phyloP scores from a whole-genome alignment of 2,329 filamentous ascomycete species.

The Colletotrichum eremochloae region DNA sequence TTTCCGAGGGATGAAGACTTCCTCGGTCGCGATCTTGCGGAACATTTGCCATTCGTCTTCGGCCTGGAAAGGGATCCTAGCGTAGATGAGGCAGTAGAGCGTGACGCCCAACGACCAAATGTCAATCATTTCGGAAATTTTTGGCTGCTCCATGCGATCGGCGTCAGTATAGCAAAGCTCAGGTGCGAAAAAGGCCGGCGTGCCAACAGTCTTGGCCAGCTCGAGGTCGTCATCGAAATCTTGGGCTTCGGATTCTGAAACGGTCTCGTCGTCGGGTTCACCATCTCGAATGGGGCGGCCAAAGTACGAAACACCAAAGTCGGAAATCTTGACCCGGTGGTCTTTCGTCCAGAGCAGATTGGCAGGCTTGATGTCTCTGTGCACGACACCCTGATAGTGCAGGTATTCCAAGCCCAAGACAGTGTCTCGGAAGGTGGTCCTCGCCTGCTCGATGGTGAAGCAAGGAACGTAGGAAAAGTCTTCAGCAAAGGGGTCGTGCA shows the following conservation, averaged over 20 bases:
- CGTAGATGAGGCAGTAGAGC: constrained; percentile 94
- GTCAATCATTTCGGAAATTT: constrained; percentile 93
- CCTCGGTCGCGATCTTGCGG: constrained; percentile 88
- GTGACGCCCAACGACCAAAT: constrained; percentile 98
- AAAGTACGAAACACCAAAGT: constrained; percentile 98
- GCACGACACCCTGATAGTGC: constrained; percentile 87
- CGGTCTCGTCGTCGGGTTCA: constrained; percentile 80
- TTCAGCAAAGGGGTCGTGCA: constrained; percentile 79
- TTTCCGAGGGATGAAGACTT: constrained; percentile 88
- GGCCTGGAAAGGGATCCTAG: constrained; percentile 91
- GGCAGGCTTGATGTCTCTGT: constrained; percentile 88
- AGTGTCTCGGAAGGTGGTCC: constrained; percentile 90
- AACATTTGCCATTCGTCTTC: constrained; percentile 95
- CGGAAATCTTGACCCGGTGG: constrained; percentile 94
- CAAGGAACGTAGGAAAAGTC: constrained; percentile 95
- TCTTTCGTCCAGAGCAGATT: constrained; percentile 90
- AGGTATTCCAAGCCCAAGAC: constrained; percentile 94
- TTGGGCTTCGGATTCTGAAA: constrained; percentile 83
- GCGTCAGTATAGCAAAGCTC: constrained; percentile 93
- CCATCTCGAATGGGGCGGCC: constrained; percentile 88
- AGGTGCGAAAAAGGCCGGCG: constrained; percentile 96
- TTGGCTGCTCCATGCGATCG: constrained; percentile 73
- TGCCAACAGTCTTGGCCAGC: constrained; percentile 97
- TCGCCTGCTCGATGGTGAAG: constrained; percentile 86
- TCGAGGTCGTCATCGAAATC: constrained; percentile 95